These are phyloP conservation scores for Nannochloris sp. DNA, from an alignment of 139 green algal species.

Conservation along the genomic window DNA sequence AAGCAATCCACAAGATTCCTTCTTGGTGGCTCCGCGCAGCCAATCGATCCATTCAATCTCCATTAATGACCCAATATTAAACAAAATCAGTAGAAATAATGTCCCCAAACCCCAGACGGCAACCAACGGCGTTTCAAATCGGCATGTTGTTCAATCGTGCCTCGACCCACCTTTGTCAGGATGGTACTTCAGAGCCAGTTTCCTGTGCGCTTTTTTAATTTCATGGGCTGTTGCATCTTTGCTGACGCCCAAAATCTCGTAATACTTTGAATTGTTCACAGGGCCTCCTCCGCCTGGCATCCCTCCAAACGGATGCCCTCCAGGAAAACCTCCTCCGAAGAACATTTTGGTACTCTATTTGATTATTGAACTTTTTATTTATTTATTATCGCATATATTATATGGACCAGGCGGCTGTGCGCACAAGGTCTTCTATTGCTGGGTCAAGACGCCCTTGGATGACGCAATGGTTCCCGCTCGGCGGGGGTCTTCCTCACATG, in stretches of 20 bases:
- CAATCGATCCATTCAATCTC: too few relatives aligned
- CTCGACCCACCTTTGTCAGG: conserved; percentile 63
- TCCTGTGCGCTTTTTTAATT: conserved; percentile 81
- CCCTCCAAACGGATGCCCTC: conserved; percentile 20
- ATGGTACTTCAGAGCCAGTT: conserved; percentile 76
- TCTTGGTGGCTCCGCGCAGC: too few relatives aligned
- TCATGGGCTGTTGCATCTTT: conserved; percentile 61
- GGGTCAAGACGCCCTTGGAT: conserved; percentile 87
- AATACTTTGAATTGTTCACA: conserved; percentile 62
- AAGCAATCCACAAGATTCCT: background rate
- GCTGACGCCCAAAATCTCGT: conserved; percentile 83
- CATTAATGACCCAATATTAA: too few relatives aligned
- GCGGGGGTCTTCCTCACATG: conserved; percentile 78
- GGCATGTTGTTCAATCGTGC: background rate
- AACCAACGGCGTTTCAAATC: background rate
- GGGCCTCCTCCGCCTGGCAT: conserved; percentile 20
- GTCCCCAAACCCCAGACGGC: too few relatives aligned
- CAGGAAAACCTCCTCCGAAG: conserved; percentile 30
- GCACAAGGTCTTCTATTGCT: conserved; percentile 47
- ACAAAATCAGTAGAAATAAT: too few relatives aligned
- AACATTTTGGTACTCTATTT: conserved; percentile 23
- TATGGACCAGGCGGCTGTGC: conserved; percentile 3
- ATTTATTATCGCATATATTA: background rate
- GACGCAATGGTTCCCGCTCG: conserved; percentile 67
- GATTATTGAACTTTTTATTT: background rate